Conservation (phyloP, 108 stramenopile species). For the Tribonema minus region DNA sequence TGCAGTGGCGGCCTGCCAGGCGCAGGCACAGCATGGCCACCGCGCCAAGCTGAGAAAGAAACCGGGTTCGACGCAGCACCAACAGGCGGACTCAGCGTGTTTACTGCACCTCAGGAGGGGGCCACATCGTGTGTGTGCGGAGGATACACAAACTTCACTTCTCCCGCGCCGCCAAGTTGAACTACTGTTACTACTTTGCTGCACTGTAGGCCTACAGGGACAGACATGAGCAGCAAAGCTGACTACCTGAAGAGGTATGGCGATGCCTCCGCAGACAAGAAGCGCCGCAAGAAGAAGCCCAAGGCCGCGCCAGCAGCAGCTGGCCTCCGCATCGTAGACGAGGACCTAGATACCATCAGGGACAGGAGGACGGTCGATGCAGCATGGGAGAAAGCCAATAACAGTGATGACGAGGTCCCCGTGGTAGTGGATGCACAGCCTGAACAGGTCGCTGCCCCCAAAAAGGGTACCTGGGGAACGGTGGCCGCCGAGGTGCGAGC, state of each 20-base stretch:
- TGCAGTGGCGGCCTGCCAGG: too few species aligned
- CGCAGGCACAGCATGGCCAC: too few species aligned
- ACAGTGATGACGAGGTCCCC: conserved; percentile 24
- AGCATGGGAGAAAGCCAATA: conserved; percentile 18
- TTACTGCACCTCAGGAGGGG: too few species aligned
- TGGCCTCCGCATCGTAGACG: conserved; percentile 36
- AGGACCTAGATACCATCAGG: background rate
- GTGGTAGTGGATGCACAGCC: background rate
- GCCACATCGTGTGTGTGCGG: too few species aligned
- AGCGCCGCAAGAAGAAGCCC: conserved; percentile 5
- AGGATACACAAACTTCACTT: too few species aligned
- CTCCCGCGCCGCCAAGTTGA: too few species aligned
- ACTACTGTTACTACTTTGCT: too few species aligned
- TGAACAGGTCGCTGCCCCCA: conserved; percentile 1
- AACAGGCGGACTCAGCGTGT: too few species aligned
- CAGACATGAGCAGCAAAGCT: conserved; percentile 4
- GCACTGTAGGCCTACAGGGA: too few species aligned
- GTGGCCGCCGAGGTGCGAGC: conserved; percentile 1
- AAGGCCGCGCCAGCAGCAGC: background rate
- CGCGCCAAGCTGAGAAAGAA: too few species aligned
- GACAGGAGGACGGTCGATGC: conserved; percentile 13
- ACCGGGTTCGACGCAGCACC: too few species aligned
- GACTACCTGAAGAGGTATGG: conserved; percentile 44
- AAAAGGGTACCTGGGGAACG: background rate
- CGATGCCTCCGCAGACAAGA: conserved; percentile 6